Percentiles rank a stretch among this genome's conserved stretches.
Evolutionary conservation across 495 filamentous ascomycete genomes (phyloP).

Genomic region (Pyrenopolyporus hunteri): DNA sequence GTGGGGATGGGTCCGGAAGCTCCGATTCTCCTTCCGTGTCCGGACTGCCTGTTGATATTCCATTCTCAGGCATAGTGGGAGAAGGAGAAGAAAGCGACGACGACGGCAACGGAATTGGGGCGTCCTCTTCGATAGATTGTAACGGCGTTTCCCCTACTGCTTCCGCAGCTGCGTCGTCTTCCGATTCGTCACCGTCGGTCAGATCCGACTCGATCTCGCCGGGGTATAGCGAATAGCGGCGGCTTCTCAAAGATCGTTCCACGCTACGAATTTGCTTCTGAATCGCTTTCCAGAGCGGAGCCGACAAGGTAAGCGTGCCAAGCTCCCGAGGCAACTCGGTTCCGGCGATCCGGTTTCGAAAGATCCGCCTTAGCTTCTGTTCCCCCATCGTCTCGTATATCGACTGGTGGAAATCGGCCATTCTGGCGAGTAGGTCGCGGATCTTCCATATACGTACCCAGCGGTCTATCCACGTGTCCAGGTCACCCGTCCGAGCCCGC

Average conservation of each 20-base stretch:
- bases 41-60: no score
- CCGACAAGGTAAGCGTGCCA: slow-evolving; percentile 9
- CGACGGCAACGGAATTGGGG: neutral
- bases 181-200: slow-evolving; percentile 2
- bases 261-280: slow-evolving; percentile 11
- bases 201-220: slow-evolving; percentile 18
- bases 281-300: slow-evolving; percentile 22
- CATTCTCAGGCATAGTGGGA: no score
- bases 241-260: slow-evolving; percentile 9
- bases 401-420: slow-evolving; percentile 8
- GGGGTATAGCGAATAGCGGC: neutral
- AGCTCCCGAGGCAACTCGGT: slow-evolving; percentile 14
- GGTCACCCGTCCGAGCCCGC: slow-evolving; percentile 1
- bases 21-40: neutral
- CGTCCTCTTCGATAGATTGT: slow-evolving; percentile 15
- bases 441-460: slow-evolving; percentile 28
- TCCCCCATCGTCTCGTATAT: slow-evolving; percentile 22
- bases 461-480: slow-evolving; percentile 24
- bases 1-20: slow-evolving; percentile 4
- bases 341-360: slow-evolving; percentile 15
- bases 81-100: no score
- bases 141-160: neutral
- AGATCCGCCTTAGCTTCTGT: slow-evolving; percentile 22
- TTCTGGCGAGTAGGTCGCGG: slow-evolving; percentile 8
- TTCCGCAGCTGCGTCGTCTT: neutral